These are phyloP conservation scores for Polytrichum commune DNA, from an alignment of 225 moss, liverwort and hornwort species.

Conservation along the genomic window DNA sequence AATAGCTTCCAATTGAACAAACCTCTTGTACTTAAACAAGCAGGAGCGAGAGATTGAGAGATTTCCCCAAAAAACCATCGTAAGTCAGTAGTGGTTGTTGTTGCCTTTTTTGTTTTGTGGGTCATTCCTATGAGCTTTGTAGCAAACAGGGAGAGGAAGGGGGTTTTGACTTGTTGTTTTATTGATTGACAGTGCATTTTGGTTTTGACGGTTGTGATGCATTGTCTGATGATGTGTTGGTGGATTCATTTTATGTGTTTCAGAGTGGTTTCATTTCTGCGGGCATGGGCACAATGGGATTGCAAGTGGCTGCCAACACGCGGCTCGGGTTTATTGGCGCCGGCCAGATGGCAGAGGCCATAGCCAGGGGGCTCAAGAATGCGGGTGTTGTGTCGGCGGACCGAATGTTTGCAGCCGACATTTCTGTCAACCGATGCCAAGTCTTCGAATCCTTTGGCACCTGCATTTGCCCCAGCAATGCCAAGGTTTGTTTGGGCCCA, in stretches of 20 bases:
- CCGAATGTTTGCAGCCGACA: constrained; percentile 64
- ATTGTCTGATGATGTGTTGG: not conserved
- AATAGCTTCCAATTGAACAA: too few species aligned
- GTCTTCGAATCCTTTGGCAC: constrained; percentile 78
- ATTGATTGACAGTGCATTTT: not conserved
- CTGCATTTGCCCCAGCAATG: constrained; percentile 59
- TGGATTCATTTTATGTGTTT: not conserved
- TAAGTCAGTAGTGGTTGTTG: not conserved
- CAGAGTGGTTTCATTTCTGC: too few species aligned
- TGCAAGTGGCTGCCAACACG: constrained; percentile 43
- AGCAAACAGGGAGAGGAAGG: not conserved
- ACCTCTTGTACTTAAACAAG: too few species aligned
- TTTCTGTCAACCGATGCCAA: constrained; percentile 46
- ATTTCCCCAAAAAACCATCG: too few species aligned
- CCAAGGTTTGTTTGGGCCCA: constrained; percentile 36
- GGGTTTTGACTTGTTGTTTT: too few species aligned
- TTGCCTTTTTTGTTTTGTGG: not conserved
- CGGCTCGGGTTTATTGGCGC: constrained; percentile 89
- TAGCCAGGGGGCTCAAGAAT: constrained; percentile 71
- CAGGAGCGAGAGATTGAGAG: too few species aligned
- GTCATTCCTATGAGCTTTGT: not conserved
- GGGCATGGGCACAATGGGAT: constrained; percentile 26
- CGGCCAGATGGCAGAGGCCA: constrained; percentile 91
- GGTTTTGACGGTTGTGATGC: not conserved
- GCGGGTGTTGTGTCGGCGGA: constrained; percentile 63